Evolutionary conservation across 257 asterid genomes (phyloP).

Genomic region (Solanum chaucha): DNA sequence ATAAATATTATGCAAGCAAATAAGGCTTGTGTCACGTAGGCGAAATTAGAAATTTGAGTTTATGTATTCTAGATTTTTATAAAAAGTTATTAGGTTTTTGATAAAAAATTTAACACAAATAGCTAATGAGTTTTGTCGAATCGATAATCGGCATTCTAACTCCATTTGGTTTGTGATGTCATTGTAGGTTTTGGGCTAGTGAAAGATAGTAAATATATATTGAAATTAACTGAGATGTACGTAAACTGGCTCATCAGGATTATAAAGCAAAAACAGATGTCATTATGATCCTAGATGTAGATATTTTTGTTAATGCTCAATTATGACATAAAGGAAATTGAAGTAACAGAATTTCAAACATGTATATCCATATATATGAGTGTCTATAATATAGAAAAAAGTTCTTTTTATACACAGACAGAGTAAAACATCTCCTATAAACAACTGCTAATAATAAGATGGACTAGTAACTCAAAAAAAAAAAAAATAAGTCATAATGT

Average conservation of each 20-base stretch:
- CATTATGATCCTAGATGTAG: not conserved
- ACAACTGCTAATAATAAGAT: not conserved
- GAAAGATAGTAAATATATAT: too few species aligned
- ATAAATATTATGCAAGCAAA: not conserved
- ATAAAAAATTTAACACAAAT: too few species aligned
- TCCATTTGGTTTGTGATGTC: not conserved
- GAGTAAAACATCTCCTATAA: not conserved
- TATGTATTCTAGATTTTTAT: not conserved
- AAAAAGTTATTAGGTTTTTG: not conserved
- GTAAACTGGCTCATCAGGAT: accelerated
- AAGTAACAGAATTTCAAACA: not conserved
- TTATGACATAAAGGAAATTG: not conserved
- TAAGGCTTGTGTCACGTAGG: not conserved
- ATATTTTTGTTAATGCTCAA: not conserved
- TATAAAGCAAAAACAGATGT: not conserved
- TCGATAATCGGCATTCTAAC: not conserved
- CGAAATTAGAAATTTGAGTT: not conserved
- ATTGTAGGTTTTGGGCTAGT: not conserved
- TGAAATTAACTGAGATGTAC: not conserved
- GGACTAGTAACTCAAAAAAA: not conserved
- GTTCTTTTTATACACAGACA: not conserved
- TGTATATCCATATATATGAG: not conserved
- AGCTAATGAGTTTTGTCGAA: not conserved
- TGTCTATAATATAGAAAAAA: not conserved
- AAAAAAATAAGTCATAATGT: not conserved